Evolutionary conservation across 148 eudicot species (phyloP).

Genomic region (Spergularia bocconei): DNA sequence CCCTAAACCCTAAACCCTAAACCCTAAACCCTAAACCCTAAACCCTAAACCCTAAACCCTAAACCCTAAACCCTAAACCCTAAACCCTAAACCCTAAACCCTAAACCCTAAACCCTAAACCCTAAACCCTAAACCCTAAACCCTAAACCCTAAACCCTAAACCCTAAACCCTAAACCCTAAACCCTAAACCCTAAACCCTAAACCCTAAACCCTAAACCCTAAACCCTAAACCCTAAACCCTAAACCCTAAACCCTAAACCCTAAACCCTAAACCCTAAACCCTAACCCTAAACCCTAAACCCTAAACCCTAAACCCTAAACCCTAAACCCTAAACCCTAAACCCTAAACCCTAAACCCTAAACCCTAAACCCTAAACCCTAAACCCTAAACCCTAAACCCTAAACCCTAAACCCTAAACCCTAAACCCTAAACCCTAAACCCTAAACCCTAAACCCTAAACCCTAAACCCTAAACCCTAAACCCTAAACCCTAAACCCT

Average conservation of each 20-base stretch:
- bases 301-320: constrained; percentile 27
- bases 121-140: constrained; percentile 29
- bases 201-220: constrained; percentile 21
- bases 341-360: constrained; percentile 32
- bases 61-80: constrained; percentile 31
- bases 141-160: constrained; percentile 30
- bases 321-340: constrained; percentile 33
- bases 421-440: constrained; percentile 31
- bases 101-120: constrained; percentile 27
- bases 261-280: constrained; percentile 20
- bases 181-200: constrained; percentile 19
- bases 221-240: constrained; percentile 16
- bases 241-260: constrained; percentile 21
- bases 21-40: constrained; percentile 13
- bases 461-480: constrained; percentile 26
- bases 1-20: constrained; percentile 36
- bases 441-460: constrained; percentile 32
- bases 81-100: constrained; percentile 24
- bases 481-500: constrained; percentile 31
- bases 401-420: constrained; percentile 29
- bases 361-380: constrained; percentile 34
- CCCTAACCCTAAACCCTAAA: constrained; percentile 25
- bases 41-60: constrained; percentile 22
- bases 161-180: constrained; percentile 25
- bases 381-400: constrained; percentile 28